phyloP scores from a whole-genome alignment of 192 early-diverging fungal species.

The Entomortierella chlamydospora region DNA sequence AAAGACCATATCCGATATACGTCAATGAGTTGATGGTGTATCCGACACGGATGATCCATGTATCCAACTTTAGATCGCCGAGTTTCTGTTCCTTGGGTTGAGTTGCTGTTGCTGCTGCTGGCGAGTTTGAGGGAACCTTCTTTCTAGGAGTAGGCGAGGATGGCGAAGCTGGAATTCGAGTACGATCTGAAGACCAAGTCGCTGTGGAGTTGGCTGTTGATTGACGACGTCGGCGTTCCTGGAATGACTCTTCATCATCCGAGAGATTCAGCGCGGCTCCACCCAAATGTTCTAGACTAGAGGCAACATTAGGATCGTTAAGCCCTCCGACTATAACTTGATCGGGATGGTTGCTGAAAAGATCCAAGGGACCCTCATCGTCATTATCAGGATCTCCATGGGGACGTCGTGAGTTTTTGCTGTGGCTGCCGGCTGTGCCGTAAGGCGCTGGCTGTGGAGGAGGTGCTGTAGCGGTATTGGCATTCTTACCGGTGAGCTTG shows the following conservation, averaged over 20 bases:
- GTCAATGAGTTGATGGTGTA: constrained; percentile 39
- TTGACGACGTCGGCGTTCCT: constrained; percentile 31
- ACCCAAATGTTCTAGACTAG: constrained; percentile 43
- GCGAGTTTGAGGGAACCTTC: background rate
- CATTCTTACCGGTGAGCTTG: constrained; percentile 3
- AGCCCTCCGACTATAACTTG: constrained; percentile 3
- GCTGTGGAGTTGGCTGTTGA: constrained; percentile 10
- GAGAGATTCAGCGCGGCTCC: constrained; percentile 30
- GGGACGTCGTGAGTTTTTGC: background rate
- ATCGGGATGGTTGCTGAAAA: constrained; percentile 3
- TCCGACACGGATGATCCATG: constrained; percentile 59
- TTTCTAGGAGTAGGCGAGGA: background rate
- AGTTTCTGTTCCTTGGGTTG: constrained; percentile 2
- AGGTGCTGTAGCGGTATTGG: background rate
- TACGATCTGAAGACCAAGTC: constrained; percentile 20
- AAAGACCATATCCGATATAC: constrained; percentile 47
- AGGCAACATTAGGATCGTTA: constrained; percentile 18
- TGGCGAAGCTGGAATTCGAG: background rate
- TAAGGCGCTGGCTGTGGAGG: background rate
- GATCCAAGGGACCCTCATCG: background rate
- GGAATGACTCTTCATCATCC: constrained; percentile 22
- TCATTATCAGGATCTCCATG: background rate
- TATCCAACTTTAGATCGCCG: constrained; percentile 45
- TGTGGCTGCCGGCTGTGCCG: constrained; percentile 2
- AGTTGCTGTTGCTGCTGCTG: background rate